Evolutionary conservation across 768 basidiomycete genomes (phyloP), one percentile per base, ranked within the genome.

Genomic region (Termitomyces sp.): DNA sequence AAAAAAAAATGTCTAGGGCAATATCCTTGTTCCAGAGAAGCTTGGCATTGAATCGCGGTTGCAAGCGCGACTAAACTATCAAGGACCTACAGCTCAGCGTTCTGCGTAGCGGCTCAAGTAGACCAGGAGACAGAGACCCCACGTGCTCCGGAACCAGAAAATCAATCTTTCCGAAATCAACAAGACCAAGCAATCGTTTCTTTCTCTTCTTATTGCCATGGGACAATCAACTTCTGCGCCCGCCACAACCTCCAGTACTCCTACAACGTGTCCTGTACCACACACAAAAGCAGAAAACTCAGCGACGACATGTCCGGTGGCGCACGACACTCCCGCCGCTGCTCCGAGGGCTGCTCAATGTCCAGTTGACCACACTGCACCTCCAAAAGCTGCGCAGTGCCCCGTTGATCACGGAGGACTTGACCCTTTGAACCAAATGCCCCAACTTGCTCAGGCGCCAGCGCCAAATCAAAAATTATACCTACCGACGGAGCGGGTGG

Each of bases 391-490:
- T 36, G 76, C 84, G 0, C 74, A 81, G 67, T 90, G 88, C 65
- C 90, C 88, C 2, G 72, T 90, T 11, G 80, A 85, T 62, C 83
- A 87, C 61, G 71, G 74, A 40, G 63, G 72, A 22, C 69, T 94
- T 54, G 90, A 92, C 56, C 74, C 79, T 14, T 74, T 88, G 52
- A 98, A 97, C 74, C 86, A 94, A 65, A 97, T 98, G 81, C 96
- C 96, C 1, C 64, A 72, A n/a, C 84, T 95, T 33, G 78, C 88
- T 0, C 92, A 95, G 66, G 72, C 76, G 0, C 85, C 82, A 1
- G 76, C 86, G 1, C 78, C 82, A 6, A 70, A 79, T 4, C 87
- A 92, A 68, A 68, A 71, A 2, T 60, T 76, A 1, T 73, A 76
- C 40, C 79, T 98, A 20, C 89, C 94, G 3, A 88, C 84, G 0